Conservation (phyloP, 495 filamentous ascomycete species). For the Collariella sp. region DNA sequence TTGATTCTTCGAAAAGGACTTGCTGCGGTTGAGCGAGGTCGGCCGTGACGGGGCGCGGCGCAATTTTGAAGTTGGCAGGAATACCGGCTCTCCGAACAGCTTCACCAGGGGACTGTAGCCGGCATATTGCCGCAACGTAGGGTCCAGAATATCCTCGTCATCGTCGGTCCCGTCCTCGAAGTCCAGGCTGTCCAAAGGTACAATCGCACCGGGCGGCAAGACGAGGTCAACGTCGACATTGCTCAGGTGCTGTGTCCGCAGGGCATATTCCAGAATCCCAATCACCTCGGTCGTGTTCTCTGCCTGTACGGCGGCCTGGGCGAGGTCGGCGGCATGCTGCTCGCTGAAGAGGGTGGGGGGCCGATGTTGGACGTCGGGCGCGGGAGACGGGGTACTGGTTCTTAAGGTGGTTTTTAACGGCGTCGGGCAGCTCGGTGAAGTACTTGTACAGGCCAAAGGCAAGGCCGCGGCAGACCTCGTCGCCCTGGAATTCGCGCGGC, state of each 20-base stretch:
- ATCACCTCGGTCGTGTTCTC: conserved; percentile 67
- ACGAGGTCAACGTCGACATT: conserved; percentile 87
- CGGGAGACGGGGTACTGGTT: conserved; percentile 39
- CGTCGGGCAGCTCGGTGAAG: conserved; percentile 74
- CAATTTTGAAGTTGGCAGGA: conserved; percentile 79
- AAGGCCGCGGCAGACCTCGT: conserved; percentile 79
- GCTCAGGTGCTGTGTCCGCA: conserved; percentile 66
- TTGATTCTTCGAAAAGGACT: conserved; percentile 66
- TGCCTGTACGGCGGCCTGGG: conserved; percentile 68
- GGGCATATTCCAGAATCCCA: conserved; percentile 56
- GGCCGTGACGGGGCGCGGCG: conserved; percentile 81
- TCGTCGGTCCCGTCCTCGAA: conserved; percentile 47
- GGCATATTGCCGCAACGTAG: conserved; percentile 59
- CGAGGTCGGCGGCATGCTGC: conserved; percentile 85
- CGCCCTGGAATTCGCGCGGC: conserved; percentile 87
- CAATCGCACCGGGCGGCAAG: conserved; percentile 65
- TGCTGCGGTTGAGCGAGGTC: conserved; percentile 63
- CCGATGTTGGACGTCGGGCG: conserved; percentile 46
- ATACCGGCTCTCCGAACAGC: conserved; percentile 70
- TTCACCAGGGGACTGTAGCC: conserved; percentile 63
- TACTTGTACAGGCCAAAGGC: conserved; percentile 91
- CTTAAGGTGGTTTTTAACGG: conserved; percentile 55
- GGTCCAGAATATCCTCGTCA: conserved; percentile 52
- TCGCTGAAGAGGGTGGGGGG: conserved; percentile 72
- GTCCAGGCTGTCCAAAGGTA: conserved; percentile 43